Conservation (phyloP, 1,284 basidiomycete genomes). For the Irpex rosettiformis region DNA sequence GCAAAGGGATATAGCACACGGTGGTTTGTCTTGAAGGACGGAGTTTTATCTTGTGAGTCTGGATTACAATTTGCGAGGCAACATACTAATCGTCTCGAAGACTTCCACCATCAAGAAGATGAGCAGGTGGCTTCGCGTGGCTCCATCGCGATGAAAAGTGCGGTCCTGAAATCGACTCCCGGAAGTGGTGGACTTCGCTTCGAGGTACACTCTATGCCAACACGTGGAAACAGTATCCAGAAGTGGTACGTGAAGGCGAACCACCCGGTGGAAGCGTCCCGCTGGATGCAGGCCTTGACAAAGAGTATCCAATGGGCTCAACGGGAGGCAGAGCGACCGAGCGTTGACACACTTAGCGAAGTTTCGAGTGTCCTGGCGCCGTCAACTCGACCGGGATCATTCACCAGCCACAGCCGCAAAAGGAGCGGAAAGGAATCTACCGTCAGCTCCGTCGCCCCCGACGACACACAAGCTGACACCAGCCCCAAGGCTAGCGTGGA, state of each 20-base stretch:
- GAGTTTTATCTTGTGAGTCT: constrained; percentile 74
- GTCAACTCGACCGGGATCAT: constrained; percentile 15
- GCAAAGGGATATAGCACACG: constrained; percentile 89
- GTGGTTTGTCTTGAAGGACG: constrained; percentile 93
- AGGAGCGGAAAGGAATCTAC: not conserved
- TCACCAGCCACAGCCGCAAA: constrained; percentile 3
- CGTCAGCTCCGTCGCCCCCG: constrained; percentile 8
- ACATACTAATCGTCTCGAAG: constrained; percentile 32
- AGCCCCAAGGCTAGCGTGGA: constrained; percentile 12
- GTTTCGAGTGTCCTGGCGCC: constrained; percentile 23
- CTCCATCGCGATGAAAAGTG: constrained; percentile 85
- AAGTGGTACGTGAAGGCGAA: constrained; percentile 93
- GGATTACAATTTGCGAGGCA: constrained; percentile 6
- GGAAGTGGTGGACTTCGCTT: constrained; percentile 71
- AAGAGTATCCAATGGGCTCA: constrained; percentile 70
- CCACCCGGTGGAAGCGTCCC: constrained; percentile 83
- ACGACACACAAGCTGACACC: constrained; percentile 9
- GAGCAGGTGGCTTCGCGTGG: constrained; percentile 86
- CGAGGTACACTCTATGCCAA: constrained; percentile 71
- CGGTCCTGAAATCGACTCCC: constrained; percentile 52
- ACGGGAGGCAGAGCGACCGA: constrained; percentile 27
- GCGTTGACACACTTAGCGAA: constrained; percentile 31
- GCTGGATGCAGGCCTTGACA: constrained; percentile 80
- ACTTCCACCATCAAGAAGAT: constrained; percentile 91
- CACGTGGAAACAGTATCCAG: constrained; percentile 48